These are phyloP conservation scores for Neurospora tetrasperma DNA, from an alignment of 495 filamentous ascomycete genomes.

Conservation along the genomic window DNA sequence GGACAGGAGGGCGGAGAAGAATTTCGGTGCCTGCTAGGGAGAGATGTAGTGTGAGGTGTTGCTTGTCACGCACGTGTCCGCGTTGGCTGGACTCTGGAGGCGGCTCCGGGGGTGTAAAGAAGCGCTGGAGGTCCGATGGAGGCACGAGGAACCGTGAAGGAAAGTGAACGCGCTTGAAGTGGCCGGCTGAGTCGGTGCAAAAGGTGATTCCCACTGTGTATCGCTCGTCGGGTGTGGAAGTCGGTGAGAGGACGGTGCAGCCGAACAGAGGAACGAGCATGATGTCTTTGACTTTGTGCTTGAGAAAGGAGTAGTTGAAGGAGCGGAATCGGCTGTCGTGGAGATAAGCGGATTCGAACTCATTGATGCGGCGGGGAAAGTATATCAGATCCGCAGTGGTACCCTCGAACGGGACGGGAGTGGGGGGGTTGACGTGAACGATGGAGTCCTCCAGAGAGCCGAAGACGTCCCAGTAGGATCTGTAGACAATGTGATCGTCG, in stretches of 20 bases:
- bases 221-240: background rate
- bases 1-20: slow-evolving; percentile 2
- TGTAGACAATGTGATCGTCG: background rate
- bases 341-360: background rate
- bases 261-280: slow-evolving; percentile 4
- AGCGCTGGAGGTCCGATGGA: background rate
- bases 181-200: slow-evolving; percentile 2
- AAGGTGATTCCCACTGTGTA: slow-evolving; percentile 8
- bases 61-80: background rate
- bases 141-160: slow-evolving; percentile 5
- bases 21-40: slow-evolving; percentile 4
- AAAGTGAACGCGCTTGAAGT: slow-evolving; percentile 6
- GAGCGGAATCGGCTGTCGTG: background rate
- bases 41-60: background rate
- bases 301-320: slow-evolving; percentile 7
- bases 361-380: slow-evolving; percentile 1
- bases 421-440: background rate
- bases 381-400: background rate
- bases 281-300: background rate
- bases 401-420: background rate
- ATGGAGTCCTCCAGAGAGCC: background rate
- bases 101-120: background rate
- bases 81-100: background rate
- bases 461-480: background rate
- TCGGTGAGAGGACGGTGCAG: background rate